Evolutionary conservation across 192 early-diverging fungal species (phyloP).

Genomic region (Podochytrium sp.): DNA sequence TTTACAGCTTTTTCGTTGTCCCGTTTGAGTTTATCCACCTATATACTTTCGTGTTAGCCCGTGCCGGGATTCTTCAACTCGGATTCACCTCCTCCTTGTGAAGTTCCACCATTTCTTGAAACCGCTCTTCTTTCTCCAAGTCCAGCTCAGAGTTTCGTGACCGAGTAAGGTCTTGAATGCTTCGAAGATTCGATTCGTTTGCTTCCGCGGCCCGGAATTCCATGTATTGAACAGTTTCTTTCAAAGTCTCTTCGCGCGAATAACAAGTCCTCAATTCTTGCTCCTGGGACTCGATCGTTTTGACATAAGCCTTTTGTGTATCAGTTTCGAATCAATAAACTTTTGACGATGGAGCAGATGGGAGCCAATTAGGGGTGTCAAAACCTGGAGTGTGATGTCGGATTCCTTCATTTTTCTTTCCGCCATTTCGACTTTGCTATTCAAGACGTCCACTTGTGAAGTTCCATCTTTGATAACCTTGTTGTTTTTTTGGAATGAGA

Average conservation of each 20-base stretch:
- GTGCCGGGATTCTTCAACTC: too few relatives aligned
- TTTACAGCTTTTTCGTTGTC: slow-evolving; percentile 25
- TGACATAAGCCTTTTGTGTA: slow-evolving; percentile 37
- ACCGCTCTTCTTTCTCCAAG: not conserved
- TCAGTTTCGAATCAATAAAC: too few relatives aligned
- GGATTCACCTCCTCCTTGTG: slow-evolving; percentile 19
- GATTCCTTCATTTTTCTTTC: slow-evolving; percentile 42
- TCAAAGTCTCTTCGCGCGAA: slow-evolving; percentile 21
- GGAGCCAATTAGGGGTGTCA: too few relatives aligned
- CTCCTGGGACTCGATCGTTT: slow-evolving; percentile 36
- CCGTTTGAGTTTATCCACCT: slow-evolving; percentile 20
- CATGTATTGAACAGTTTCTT: slow-evolving; percentile 5
- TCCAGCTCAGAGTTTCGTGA: slow-evolving; percentile 23
- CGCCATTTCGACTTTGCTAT: slow-evolving; percentile 36
- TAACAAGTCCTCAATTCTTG: slow-evolving; percentile 12
- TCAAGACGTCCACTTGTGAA: slow-evolving; percentile 3
- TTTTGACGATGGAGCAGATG: too few relatives aligned
- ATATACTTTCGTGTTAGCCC: not conserved
- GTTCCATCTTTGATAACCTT: slow-evolving; percentile 38
- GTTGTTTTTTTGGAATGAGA: not conserved
- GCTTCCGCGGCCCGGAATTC: not conserved
- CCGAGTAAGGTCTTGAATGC: not conserved
- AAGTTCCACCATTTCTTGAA: not conserved
- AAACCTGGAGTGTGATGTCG: slow-evolving; percentile 43
- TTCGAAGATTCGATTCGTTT: not conserved